A percentile compares a stretch with the other conserved stretches of the same genome.
phyloP scores from a whole-genome alignment of 2,329 filamentous ascomycete species.

The Calycina herbarum region DNA sequence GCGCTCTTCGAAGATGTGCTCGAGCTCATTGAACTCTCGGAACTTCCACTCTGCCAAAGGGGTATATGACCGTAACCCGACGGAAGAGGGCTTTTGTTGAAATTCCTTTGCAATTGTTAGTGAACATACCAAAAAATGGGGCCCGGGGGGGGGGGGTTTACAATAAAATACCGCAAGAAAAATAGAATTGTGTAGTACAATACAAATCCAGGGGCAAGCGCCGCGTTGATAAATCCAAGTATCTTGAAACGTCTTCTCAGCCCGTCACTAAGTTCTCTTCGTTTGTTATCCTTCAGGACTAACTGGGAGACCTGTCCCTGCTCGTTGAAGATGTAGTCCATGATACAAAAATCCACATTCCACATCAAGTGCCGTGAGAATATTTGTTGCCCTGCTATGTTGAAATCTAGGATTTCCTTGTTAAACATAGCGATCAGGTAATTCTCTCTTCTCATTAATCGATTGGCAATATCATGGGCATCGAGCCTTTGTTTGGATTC shows the following conservation, averaged over 20 bases:
- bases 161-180: conserved; percentile 93
- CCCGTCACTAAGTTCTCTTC: conserved; percentile 74
- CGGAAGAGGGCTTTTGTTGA: conserved; percentile 84
- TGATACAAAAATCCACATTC: conserved; percentile 86
- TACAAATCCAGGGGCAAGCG: conserved; percentile 86
- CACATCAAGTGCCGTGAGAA: conserved; percentile 90
- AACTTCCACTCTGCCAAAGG: conserved; percentile 97
- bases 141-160: conserved; percentile 42
- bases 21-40: conserved; percentile 94
- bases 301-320: conserved; percentile 82
- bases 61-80: conserved; percentile 88
- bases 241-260: conserved; percentile 77
- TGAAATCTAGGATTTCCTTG: conserved; percentile 89
- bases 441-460: conserved; percentile 94
- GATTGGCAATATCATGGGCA: conserved; percentile 94
- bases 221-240: conserved; percentile 80
- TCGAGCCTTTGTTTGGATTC: conserved; percentile 94
- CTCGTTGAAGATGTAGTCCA: conserved; percentile 92
- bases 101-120: conserved; percentile 65
- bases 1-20: conserved; percentile 86
- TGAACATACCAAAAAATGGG: background rate
- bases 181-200: conserved; percentile 84
- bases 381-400: conserved; percentile 75
- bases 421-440: conserved; percentile 97
- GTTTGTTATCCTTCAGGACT: conserved; percentile 81